These are phyloP conservation scores for Pontederia crassipes DNA, from an alignment of 176 grass and related monocot genomes.

Conservation along the genomic window DNA sequence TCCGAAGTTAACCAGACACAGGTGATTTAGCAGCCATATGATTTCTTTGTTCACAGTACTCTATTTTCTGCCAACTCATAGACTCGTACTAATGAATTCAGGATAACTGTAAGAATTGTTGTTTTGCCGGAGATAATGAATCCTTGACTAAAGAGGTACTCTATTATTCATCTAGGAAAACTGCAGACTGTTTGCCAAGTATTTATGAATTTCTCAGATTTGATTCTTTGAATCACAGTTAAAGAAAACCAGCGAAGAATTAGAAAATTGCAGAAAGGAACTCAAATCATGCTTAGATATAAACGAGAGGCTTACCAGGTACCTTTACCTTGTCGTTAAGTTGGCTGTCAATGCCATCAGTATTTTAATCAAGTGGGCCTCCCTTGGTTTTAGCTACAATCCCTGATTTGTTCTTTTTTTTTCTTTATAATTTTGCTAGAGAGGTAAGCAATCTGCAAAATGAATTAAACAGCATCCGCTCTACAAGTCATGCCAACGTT, in stretches of 20 bases:
- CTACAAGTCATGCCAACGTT: conserved; percentile 10
- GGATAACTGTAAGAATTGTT: conserved; percentile 24
- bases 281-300: conserved; percentile 67
- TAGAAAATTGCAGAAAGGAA: conserved; percentile 54
- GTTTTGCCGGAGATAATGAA: conserved; percentile 31
- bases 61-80: neutral
- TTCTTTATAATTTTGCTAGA: conserved; percentile 35
- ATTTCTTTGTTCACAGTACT: neutral
- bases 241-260: conserved; percentile 37
- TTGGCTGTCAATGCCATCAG: neutral
- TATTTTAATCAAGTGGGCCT: neutral
- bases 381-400: neutral
- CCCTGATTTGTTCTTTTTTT: neutral
- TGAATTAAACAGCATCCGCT: conserved; percentile 35
- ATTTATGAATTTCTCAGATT: neutral
- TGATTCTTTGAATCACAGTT: conserved; percentile 31
- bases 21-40: conserved; percentile 36
- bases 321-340: conserved; percentile 7
- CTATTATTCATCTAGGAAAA: neutral
- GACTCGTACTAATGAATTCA: conserved; percentile 24
- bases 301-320: conserved; percentile 77
- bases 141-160: conserved; percentile 47
- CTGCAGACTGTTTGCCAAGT: neutral
- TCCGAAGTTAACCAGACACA: conserved; percentile 28
- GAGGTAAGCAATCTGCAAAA: conserved; percentile 49